These are phyloP conservation scores for Trichoderma atroviride DNA, from an alignment of 2,329 filamentous ascomycete genomes.

Conservation along the genomic window DNA sequence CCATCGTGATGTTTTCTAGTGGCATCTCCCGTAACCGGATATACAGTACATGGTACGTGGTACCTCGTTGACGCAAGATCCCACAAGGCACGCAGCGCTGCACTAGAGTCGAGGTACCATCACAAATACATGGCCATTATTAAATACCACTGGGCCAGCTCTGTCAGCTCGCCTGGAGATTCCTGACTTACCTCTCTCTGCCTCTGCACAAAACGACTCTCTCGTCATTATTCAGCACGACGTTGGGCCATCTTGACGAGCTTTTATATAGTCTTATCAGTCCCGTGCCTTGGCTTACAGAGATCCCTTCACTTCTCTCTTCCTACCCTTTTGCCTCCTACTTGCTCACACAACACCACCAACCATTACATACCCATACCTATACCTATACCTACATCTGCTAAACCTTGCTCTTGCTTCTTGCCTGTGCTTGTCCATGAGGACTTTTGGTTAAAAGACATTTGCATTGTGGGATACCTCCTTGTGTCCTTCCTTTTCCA, in stretches of 20 bases:
- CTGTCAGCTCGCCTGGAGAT: constrained; percentile 10
- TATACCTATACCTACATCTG: neutral
- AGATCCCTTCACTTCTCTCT: neutral
- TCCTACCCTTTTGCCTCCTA: constrained; percentile 1
- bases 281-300: constrained; percentile 18
- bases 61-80: constrained; percentile 7
- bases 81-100: neutral
- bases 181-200: neutral
- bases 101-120: neutral
- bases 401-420: neutral
- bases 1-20: neutral
- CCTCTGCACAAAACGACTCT: neutral
- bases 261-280: constrained; percentile 21
- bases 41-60: constrained; percentile 1
- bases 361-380: too few relatives aligned
- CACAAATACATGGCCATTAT: constrained; percentile 27
- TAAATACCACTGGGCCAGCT: constrained; percentile 32
- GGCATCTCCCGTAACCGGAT: constrained; percentile 19
- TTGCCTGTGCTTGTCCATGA: neutral
- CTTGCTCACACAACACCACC: neutral
- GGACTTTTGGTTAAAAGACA: neutral
- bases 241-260: neutral
- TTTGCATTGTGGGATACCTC: neutral
- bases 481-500: neutral
- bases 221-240: constrained; percentile 17